Base-by-base conservation (phyloP, 2,329 filamentous ascomycete genomes). In the Aureobasidium sp. region DNA sequence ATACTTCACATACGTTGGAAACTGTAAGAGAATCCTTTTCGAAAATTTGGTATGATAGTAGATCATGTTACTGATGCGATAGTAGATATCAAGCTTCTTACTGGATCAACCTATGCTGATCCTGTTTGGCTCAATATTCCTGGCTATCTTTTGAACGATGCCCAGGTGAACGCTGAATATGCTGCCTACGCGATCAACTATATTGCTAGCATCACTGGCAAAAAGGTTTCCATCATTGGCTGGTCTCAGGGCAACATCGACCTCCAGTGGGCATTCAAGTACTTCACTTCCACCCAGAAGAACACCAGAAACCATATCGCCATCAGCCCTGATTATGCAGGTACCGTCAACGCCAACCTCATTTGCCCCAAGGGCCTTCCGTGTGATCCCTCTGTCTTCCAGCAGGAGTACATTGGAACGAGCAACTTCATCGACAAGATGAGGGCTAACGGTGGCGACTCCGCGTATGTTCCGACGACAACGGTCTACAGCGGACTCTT, bases 141-240 rank as follows among this genome's bases (percentile, higher is more conserved):
- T 0, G 70, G 71, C 1, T 72, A 74, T 42, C 73, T 79, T 41
- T 72, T 82, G 10, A 70, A 65, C 27, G 81, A 85, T 62, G 75
- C 74, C 0, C 82, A 84, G 65, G 64, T 71, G 32, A 84, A 80
- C 64, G 71, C 79, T 5, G 82, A 85, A 68, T 83, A 81, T 65
- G 77, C 82, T 42, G 80, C 81, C 3, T 84, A 85, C 68, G 81
- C 82, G 5, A 79, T 84, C 63, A 81, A 84, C 71, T 85, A 84
- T 70, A 75, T 84, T 62, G 70, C 73, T 32, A 72, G 69, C 37
- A 70, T 81, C 64, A 75, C 72, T 47, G 64, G 66, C 48, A 68
- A 71, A 25, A 73, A 77, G 25, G 71, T 81, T 6, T 72, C 74
- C 21, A 71, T 82, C 21, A 69, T 84, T 21, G 75, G 74, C 14